Evolutionary conservation across 148 eudicot species (phyloP), one percentile per base, ranked within the genome.

Genomic region (Nepenthes mirabilis): DNA sequence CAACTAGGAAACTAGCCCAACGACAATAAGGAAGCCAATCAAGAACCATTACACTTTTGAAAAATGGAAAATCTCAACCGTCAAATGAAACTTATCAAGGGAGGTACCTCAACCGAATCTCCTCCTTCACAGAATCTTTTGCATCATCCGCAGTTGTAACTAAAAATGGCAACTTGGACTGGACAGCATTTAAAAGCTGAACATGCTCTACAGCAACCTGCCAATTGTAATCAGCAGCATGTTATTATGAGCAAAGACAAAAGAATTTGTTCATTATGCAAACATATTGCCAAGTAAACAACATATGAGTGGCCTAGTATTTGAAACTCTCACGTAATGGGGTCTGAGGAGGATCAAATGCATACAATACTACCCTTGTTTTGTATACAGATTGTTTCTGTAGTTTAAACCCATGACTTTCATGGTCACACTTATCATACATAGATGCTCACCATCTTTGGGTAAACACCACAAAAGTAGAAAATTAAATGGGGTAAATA

Each of bases 171-270:
- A 91, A 79, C 77, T 83, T 91, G 43, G 73, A 66, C 68, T 50
- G 80, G 70, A 91, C 94, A 45, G 82, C 68, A 74, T 88, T 91
- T 77, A 91, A 66, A 45, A 91, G 79, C 52, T 80, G 79, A 68
- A 91, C 98, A 72, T 83, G 74, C 82, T 91, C 94, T 33, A 72
- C 96, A 60, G 85, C 82, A 67, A 91, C 96, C 98, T 91, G 72
- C 52, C 59, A 76, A 59, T 23, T 71, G 60, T 5, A 37, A 36
- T 37, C 43, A 66, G 43, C 10, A 55, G 52, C 51, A 77, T 43
- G 50, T 47, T 11, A 37, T 48, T 45, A 43, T 34, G 60, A 11
- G 51, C 33, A 45, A 54, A 53, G 7, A 37, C 5, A 11, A 35
- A 54, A 55, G 13, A 11, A 2, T 5, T 49, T 6, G 6, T 49